Evolutionary conservation across 345 rosid genomes (phyloP), one percentile per base, ranked within the genome.

Genomic region (Anastatica hierochuntica): DNA sequence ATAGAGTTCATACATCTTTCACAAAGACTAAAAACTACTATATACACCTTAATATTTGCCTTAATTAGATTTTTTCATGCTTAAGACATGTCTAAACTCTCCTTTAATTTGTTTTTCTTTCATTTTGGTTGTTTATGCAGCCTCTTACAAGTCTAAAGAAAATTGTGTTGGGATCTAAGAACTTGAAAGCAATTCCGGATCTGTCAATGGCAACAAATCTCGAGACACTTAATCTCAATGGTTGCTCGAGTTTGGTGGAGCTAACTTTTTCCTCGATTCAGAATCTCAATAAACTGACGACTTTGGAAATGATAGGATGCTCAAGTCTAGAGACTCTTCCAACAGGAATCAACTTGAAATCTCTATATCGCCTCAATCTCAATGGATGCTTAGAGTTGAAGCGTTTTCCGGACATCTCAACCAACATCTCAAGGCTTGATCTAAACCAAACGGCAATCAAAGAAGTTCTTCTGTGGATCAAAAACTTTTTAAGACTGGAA

Each of bases 351-450:
- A 44, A 63, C 60, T 6, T 63, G 18, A 1, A 7, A 13, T 70
- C 29, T 14, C 59, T 56, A 8, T 17, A 16, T 12, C 34, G 39
- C 43, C 53, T 51, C 47, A 49, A 29, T 56, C 68, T 42, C 16
- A 53, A 2, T 14, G 37, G 20, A 0, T 76, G 79, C 64, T 15
- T n/a, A 10, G 26, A 1, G 29, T 20, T 70, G 52, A 30, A 5
- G 24, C 49, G 48, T 29, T 61, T 70, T 8, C 70, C 70, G 1
- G 53, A 59, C 20, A 53, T 70, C 11, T 53, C 60, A 29, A n/a
- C 20, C 0, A 54, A 56, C 47, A 44, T 72, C 37, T 1, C 29
- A 1, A 4, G 12, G 7, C 53, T 67, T 36, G 0, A 7, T 15
- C 29, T 66, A n/a, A 48, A 20, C 23, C 56, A 37, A 13, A 53